Conservation (phyloP, 2,329 filamentous ascomycete species). For the Cordyceps cateniannulata region DNA sequence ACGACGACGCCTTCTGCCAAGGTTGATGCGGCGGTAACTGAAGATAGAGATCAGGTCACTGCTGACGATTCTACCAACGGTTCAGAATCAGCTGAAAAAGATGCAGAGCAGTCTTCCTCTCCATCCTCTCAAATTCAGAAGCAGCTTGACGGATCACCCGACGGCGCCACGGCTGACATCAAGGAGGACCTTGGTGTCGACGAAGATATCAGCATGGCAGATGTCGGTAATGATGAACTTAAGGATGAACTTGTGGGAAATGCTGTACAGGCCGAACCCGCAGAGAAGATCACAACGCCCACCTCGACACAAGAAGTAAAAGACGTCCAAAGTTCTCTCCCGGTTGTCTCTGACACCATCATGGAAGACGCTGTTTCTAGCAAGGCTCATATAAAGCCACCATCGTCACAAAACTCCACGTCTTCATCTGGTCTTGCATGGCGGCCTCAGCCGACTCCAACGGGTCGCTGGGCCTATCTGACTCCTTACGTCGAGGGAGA, state of each 20-base stretch:
- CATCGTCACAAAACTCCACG: neutral
- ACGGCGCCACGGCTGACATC: neutral
- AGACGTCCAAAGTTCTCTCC: neutral
- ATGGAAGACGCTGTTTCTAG: neutral
- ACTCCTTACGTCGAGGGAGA: slow-evolving; percentile 36
- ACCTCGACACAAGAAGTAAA: neutral
- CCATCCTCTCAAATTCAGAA: neutral
- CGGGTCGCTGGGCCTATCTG: slow-evolving; percentile 31
- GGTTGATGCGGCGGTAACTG: neutral
- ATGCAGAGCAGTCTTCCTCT: neutral
- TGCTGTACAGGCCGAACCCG: neutral
- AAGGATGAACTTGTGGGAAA: neutral
- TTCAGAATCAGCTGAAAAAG: neutral
- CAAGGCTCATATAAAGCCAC: neutral
- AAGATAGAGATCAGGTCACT: neutral
- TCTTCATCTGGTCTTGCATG: slow-evolving; percentile 13
- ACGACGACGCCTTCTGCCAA: neutral
- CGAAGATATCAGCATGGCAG: neutral
- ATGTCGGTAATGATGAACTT: neutral
- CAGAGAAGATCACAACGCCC: neutral
- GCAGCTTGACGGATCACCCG: neutral
- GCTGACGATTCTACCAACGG: neutral
- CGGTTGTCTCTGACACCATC: neutral
- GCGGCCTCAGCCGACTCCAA: slow-evolving; percentile 25
- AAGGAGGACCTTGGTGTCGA: neutral